phyloP scores from a whole-genome alignment of 106 monocot species.

The Dioscorea dumetorum region DNA sequence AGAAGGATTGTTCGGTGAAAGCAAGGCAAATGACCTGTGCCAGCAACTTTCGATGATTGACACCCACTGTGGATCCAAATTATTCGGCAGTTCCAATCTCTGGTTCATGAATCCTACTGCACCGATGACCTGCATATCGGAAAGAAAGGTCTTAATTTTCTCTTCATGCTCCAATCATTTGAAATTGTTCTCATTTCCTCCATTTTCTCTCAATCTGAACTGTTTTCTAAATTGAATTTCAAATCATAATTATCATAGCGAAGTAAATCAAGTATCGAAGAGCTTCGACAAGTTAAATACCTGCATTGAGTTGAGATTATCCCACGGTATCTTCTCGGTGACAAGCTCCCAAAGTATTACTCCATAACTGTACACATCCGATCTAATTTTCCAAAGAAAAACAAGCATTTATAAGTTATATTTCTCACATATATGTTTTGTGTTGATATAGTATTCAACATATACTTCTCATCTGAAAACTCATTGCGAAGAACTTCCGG shows the following conservation, averaged over 20 bases:
- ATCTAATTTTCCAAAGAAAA: conserved; percentile 36
- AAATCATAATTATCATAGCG: too few relatives aligned
- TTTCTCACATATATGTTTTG: too few relatives aligned
- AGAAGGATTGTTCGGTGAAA: too few relatives aligned
- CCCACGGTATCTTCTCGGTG: conserved; percentile 98
- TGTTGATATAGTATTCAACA: not conserved
- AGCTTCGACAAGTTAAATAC: conserved; percentile 11
- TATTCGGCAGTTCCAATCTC: conserved; percentile 66
- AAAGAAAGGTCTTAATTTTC: too few relatives aligned
- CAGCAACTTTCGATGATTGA: conserved; percentile 93
- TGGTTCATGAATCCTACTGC: conserved; percentile 98
- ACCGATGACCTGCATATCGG: conserved; percentile 64
- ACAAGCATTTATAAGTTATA: not conserved
- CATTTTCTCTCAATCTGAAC: too few relatives aligned
- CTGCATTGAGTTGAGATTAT: conserved; percentile 98
- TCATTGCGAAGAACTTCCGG: conserved; percentile 99
- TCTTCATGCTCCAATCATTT: too few relatives aligned
- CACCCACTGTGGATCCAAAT: conserved; percentile 73
- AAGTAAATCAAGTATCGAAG: too few relatives aligned
- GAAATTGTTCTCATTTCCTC: too few relatives aligned
- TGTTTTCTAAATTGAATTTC: too few relatives aligned
- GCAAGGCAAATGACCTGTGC: conserved; percentile 37
- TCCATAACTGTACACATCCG: conserved; percentile 97
- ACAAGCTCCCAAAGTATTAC: conserved; percentile 98
- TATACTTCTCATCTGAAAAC: conserved; percentile 92